These are phyloP conservation scores for Wilcoxina mikolae DNA, from an alignment of 495 filamentous ascomycete species.

Conservation along the genomic window DNA sequence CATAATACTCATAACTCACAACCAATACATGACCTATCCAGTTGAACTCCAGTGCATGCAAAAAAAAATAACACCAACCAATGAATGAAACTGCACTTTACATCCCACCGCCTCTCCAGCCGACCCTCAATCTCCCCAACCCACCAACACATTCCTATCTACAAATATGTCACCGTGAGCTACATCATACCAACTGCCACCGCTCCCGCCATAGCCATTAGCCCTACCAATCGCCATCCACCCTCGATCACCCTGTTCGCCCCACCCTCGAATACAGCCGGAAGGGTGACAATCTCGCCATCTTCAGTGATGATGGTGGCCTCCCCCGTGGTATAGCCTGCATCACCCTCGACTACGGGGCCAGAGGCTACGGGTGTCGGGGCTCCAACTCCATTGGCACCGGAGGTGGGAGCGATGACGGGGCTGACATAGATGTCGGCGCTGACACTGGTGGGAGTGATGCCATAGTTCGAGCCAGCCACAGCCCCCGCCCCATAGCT, in stretches of 20 bases:
- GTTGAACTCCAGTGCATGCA: background rate
- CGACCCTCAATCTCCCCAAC: background rate
- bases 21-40: background rate
- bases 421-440: background rate
- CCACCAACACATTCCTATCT: background rate
- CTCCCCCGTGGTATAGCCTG: background rate
- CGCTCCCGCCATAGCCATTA: slow-evolving; percentile 11
- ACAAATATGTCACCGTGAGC: background rate
- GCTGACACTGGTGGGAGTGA: too few relatives aligned
- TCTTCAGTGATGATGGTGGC: background rate
- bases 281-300: slow-evolving; percentile 1
- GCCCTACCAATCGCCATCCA: background rate
- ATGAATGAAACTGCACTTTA: background rate
- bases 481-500: background rate
- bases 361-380: background rate
- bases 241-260: slow-evolving; percentile 9
- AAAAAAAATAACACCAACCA: background rate
- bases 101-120: background rate
- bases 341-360: background rate
- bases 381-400: background rate
- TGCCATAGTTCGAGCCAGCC: background rate
- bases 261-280: slow-evolving; percentile 15
- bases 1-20: background rate
- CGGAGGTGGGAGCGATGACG: background rate
- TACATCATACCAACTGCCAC: slow-evolving; percentile 21